Percentiles rank a stretch among this genome's conserved stretches.
These are phyloP conservation scores for Sporothrix curviconia DNA, from an alignment of 2,329 filamentous ascomycete genomes.

Conservation along the genomic window DNA sequence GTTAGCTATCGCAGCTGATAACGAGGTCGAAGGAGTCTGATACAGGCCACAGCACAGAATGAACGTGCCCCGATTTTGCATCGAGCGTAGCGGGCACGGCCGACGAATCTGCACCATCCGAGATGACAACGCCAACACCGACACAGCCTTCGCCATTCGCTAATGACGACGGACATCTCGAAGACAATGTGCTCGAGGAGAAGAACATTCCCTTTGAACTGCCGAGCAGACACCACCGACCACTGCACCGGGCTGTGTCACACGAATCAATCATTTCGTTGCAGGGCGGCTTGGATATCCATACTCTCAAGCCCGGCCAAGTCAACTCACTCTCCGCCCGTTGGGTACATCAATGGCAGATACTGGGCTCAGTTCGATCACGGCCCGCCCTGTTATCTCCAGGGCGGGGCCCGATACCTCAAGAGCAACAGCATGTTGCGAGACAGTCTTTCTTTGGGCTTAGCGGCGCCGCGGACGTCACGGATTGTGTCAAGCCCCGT, in stretches of 20 bases:
- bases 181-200: neutral
- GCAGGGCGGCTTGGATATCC: constrained; percentile 81
- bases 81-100: neutral
- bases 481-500: constrained; percentile 23
- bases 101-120: neutral
- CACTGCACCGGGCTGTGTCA: constrained; percentile 61
- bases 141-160: constrained; percentile 11
- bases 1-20: neutral
- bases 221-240: constrained; percentile 15
- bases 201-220: neutral
- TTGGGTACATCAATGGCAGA: constrained; percentile 48
- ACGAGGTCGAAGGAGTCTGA: neutral
- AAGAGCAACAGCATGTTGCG: constrained; percentile 51
- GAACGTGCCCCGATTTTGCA: neutral
- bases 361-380: constrained; percentile 52
- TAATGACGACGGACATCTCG: neutral
- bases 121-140: constrained; percentile 10
- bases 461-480: constrained; percentile 27
- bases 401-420: constrained; percentile 34
- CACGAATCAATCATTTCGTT: constrained; percentile 88
- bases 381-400: constrained; percentile 52
- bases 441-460: constrained; percentile 41
- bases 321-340: constrained; percentile 59
- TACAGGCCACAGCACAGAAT: neutral
- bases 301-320: constrained; percentile 70